Percentiles rank a stretch among this genome's conserved stretches.
These are phyloP conservation scores for Tuber aestivum DNA, from an alignment of 495 filamentous ascomycete species.

Conservation along the genomic window DNA sequence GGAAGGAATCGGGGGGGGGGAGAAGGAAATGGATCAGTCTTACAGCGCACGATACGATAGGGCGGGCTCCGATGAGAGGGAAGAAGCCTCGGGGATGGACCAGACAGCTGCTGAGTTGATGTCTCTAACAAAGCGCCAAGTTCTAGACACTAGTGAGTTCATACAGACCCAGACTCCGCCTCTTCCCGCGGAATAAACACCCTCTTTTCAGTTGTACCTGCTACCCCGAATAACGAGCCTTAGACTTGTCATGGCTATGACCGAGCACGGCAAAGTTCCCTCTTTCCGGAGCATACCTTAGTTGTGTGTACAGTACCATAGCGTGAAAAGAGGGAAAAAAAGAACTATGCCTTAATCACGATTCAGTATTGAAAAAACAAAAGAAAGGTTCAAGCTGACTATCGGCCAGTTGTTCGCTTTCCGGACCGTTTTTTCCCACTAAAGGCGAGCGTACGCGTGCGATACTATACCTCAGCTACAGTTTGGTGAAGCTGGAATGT, in stretches of 20 bases:
- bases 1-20: background rate
- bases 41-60: background rate
- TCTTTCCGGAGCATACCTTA: background rate
- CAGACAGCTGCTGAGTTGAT: background rate
- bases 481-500: background rate
- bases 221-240: background rate
- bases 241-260: background rate
- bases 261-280: background rate
- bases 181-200: background rate
- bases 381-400: background rate
- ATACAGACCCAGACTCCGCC: background rate
- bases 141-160: background rate
- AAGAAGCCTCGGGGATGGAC: background rate
- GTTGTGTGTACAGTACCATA: background rate
- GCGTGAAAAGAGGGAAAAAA: background rate
- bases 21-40: background rate
- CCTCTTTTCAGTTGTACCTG: slow-evolving; percentile 1
- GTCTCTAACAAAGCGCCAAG: background rate
- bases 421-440: background rate
- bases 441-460: background rate
- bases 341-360: background rate
- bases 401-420: background rate
- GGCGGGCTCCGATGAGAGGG: background rate
- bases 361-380: background rate
- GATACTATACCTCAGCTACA: background rate